Base-by-base conservation (phyloP, 768 basidiomycete genomes). In the Hysterangium stoloniferum region DNA sequence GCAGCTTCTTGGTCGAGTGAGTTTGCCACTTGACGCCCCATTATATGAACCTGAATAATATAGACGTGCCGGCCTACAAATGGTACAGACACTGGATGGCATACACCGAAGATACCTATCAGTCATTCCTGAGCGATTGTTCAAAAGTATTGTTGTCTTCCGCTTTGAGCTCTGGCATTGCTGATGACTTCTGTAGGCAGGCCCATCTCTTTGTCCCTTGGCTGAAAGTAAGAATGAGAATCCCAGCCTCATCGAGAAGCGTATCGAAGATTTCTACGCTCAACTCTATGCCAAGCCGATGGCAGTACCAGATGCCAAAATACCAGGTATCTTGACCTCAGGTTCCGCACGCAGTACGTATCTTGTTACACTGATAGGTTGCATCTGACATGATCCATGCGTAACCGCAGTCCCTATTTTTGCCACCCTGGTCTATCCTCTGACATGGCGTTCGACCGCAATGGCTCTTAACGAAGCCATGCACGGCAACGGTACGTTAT, bases 1-100 rank as follows among this genome's bases (percentile, higher is more conserved):
- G 13, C 48, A n/a, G 49, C 33, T 11, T 13, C 24, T 4, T 57
- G 56, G 56, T 34, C 56, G 4, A 32, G 55, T 56, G n/a, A 33
- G 53, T 17, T 22, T 13, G 6, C 17, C 6, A 17, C 27, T 37
- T n/a, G 1, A 19, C n/a, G 9, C 17, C 13, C 22, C 13, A 34
- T 9, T 9, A 17, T 34, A n/a, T 34, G 11, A 34, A 9, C 33
- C 11, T 34, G 33, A 9, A 34, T 20, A 19, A 13, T 20, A n/a
- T 34, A 54, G 53, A 20, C 24, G 35, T 41, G 20, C 55, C 55
- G 13, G 19, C 24, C 19, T 43, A 49, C 38, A 49, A 38, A 19
- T 56, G 33, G 37, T 43, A 48, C 25, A 19, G 29, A 6, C 19
- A 28, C 9, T 57, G 54, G 54, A 17, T 55, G 6, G 31, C 27